Percentiles rank a stretch among this genome's conserved stretches.
Evolutionary conservation across 768 basidiomycete species (phyloP).

Genomic region (Mycena alexandri): DNA sequence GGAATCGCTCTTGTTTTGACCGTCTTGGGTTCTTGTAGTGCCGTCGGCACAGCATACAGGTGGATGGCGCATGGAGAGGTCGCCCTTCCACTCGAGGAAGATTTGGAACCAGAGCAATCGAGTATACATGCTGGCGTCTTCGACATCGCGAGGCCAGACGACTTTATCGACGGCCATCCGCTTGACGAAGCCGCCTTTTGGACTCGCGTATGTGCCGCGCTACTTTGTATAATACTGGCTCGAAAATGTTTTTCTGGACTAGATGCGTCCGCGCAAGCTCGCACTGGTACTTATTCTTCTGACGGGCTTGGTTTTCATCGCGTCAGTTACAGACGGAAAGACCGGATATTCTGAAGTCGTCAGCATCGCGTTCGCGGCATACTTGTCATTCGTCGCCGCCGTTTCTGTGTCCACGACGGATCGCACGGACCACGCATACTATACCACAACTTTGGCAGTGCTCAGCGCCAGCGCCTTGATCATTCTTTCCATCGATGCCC

Average conservation of each 20-base stretch:
- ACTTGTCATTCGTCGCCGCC: slow-evolving; percentile 3
- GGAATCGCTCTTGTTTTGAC: background rate
- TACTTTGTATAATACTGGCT: background rate
- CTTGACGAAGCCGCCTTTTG: slow-evolving; percentile 30
- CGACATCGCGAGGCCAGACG: slow-evolving; percentile 22
- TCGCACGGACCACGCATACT: slow-evolving; percentile 2
- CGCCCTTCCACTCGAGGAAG: background rate
- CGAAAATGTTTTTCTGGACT: background rate
- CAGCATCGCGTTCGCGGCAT: background rate
- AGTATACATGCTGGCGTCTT: slow-evolving; percentile 11
- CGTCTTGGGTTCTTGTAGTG: background rate
- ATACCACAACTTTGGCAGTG: slow-evolving; percentile 1
- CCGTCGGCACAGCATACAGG: background rate
- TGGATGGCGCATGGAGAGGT: background rate
- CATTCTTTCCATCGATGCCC: background rate
- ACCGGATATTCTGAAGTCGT: background rate
- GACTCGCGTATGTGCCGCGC: slow-evolving; percentile 23
- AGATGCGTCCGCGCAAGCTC: slow-evolving; percentile 14
- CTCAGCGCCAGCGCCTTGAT: slow-evolving; percentile 4
- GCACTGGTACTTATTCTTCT: background rate
- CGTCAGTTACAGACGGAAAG: background rate
- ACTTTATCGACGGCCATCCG: slow-evolving; percentile 25
- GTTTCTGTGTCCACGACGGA: background rate
- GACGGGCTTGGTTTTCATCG: background rate
- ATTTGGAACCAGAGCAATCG: background rate